A percentile compares a stretch with the other conserved stretches of the same genome.
These are phyloP conservation scores for Suillus weaverae DNA, from an alignment of 768 basidiomycete genomes.

Conservation along the genomic window DNA sequence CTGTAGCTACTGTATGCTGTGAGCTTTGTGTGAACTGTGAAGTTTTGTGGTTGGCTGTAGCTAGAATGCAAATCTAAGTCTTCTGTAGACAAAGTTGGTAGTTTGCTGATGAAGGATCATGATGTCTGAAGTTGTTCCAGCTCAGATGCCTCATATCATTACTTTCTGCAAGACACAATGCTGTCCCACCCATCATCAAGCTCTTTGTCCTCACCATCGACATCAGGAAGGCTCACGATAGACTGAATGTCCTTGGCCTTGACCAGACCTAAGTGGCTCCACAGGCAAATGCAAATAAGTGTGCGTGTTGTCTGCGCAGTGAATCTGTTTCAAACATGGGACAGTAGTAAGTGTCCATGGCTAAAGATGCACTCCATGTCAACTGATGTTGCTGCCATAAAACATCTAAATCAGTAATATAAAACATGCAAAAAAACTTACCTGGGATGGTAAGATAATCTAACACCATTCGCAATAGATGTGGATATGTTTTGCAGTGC, in stretches of 20 bases:
- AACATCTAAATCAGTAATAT: neutral
- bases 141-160: too few species aligned
- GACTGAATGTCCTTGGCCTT: slow-evolving; percentile 21
- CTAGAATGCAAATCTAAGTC: neutral
- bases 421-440: neutral
- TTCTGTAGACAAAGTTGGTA: neutral
- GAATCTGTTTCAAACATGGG: slow-evolving; percentile 22
- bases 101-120: slow-evolving; percentile 1
- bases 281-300: slow-evolving; percentile 32
- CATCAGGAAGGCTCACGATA: neutral
- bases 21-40: neutral
- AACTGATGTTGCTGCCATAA: slow-evolving; percentile 30
- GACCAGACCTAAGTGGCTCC: slow-evolving; percentile 28
- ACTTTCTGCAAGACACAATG: too few species aligned
- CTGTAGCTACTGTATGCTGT: neutral
- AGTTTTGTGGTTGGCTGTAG: neutral
- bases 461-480: neutral
- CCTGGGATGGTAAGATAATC: neutral
- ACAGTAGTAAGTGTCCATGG: slow-evolving; percentile 25
- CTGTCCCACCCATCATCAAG: neutral
- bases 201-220: neutral
- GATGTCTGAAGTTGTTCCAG: too few species aligned
- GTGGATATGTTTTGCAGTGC: neutral
- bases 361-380: slow-evolving; percentile 32
- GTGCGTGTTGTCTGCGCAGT: slow-evolving; percentile 28